Evolutionary conservation across 2,329 filamentous ascomycete species (phyloP), one percentile per base, ranked within the genome.

Genomic region (Phialophora chinensis): DNA sequence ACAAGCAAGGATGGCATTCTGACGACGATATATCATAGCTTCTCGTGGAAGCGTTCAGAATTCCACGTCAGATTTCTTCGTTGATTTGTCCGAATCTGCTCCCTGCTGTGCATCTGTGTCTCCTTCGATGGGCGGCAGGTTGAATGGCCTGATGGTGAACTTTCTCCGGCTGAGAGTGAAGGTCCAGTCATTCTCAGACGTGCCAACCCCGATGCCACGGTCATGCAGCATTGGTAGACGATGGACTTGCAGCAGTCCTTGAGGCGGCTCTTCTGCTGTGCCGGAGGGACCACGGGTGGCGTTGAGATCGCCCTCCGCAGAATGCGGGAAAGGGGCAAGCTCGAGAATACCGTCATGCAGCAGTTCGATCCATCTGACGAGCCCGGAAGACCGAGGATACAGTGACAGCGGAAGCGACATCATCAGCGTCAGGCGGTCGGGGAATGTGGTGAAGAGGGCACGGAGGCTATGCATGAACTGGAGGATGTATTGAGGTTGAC

Each of bases 261-360:
- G 94, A 1, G 91, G 89, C 65, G 90, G 88, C 66, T 96, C 92
- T 66, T 91, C 90, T 63, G 83, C 80, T 59, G 86, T 81, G 66
- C 87, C 82, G 71, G 83, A 73, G 14, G 67, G 60, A 25, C 66
- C 69, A 59, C 69, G 68, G 59, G 69, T 60, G 35, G 42, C 38
- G 10, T 33, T 29, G 12, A 61, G 47, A 52, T 79, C 79, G 71
- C 83, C 75, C 75, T 84, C 79, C 1, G 82, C 80, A 70, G 77
- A 87, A 81, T 83, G 90, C 75, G 82, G 94, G 79, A 80, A 96
- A 74, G 85, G 88, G 31, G 91, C 88, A 14, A 99, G 83, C 78
- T 98, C 93, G 25, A 97, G 80, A 6, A 96, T 91, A 4, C 92
- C 92, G 74, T 99, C 95, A 70, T 84, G 88, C 1, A 98, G 81